Evolutionary conservation across 2,329 filamentous ascomycete species (phyloP).

Genomic region (Aspergillus terreus): DNA sequence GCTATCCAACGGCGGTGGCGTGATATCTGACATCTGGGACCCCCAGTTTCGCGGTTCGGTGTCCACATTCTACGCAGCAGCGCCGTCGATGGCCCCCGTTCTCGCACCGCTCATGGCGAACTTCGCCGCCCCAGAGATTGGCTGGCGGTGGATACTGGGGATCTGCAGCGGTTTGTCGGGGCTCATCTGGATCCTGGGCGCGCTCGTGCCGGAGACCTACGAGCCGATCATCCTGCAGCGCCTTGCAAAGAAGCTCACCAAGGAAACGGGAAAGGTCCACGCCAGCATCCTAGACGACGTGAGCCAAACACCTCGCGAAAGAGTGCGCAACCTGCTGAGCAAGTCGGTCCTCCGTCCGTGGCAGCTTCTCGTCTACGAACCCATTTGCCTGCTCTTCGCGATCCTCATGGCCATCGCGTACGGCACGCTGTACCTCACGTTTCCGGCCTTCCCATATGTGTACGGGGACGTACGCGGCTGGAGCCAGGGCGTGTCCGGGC

Average conservation of each 20-base stretch:
- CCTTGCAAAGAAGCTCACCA: constrained; percentile 42
- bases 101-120: constrained; percentile 62
- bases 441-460: constrained; percentile 48
- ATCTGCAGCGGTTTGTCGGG: constrained; percentile 59
- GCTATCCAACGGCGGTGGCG: constrained; percentile 56
- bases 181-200: constrained; percentile 43
- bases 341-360: constrained; percentile 42
- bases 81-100: constrained; percentile 61
- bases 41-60: constrained; percentile 51
- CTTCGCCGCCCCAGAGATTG: constrained; percentile 57
- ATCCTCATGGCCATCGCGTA: constrained; percentile 46
- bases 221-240: constrained; percentile 45
- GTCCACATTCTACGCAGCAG: constrained; percentile 59
- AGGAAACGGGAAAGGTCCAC: constrained; percentile 39
- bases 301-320: constrained; percentile 11
- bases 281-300: constrained; percentile 32
- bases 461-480: constrained; percentile 42
- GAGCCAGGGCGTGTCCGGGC: constrained; percentile 38
- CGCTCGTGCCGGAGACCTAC: constrained; percentile 30
- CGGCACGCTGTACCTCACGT: constrained; percentile 47
- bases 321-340: constrained; percentile 29
- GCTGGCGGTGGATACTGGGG: constrained; percentile 64
- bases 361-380: constrained; percentile 43
- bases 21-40: constrained; percentile 56
- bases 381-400: constrained; percentile 45